Base-by-base conservation (phyloP, 2,329 filamentous ascomycete genomes). In the Penicillium sp. region DNA sequence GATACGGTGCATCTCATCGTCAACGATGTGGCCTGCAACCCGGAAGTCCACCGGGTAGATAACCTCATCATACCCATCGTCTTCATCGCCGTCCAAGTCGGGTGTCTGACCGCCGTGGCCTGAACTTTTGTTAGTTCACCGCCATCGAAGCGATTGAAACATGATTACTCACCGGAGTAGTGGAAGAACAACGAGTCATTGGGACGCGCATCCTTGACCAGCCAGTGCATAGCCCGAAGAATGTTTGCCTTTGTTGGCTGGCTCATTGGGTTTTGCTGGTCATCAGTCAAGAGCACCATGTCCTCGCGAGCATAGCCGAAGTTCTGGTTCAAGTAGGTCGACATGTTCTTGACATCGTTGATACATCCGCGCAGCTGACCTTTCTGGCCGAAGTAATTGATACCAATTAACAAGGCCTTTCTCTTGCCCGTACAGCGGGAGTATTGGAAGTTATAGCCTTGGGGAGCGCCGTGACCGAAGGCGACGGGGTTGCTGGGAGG, bases 331-430 rank as follows among this genome's bases (percentile, higher is more conserved):
- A 97, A 80, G 71, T 96, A 97, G 48, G 84, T 83, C 22, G 92
- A 96, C 91, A 97, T 96, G 78, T 97, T 97, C 76, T 92, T 90
- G 42, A 97, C 93, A 72, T 97, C 93, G 71, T 97, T 97, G 79
- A 97, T 97, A 71, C 93, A 97, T 44, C 93, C 93, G 56, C 92
- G 83, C 46, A 97, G 81, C 79, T 97, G 90, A 29, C 92, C 92
- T 56, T 90, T 86, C 76, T 97, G 92, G 50, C 89, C 87, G 71
- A 97, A 97, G 77, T 97, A 97, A 77, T 97, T 97, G 80, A 97
- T 96, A 53, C 93, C 93, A 65, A 97, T 93, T 59, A 97, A 76
- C 31, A 97, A 79, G 5, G 92, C 93, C 78, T 97, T 97, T 71
- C 92, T 82, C 66, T 87, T 85, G 44, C 92, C 93, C 5, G 89